Base-by-base conservation (phyloP, 202 grass and related monocot species). In the Tripidium arundinaceum region DNA sequence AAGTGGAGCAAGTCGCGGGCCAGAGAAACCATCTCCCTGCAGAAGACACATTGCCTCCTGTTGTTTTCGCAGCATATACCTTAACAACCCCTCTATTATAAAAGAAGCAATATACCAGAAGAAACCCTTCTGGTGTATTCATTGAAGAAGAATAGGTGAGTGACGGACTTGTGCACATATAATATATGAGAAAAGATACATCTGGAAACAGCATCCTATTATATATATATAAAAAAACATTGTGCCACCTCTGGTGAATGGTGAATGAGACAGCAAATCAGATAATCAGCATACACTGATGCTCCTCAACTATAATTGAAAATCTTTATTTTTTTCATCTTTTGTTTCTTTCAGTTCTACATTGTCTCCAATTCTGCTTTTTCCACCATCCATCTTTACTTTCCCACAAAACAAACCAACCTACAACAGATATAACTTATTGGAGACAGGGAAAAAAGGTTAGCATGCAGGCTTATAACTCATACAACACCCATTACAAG, bases 361-460 rank as follows among this genome's bases (percentile, higher is more conserved):
- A 83, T 11, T 54, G 83, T 68, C 83, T 89, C 83, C 87, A 83
- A 83, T 78, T 54, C 41, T 63, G 13, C 40, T 40, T 75, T 66
- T 52, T 19, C 15, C 33, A 22, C 47, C 47, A 28, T 69, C 16
- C 36, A 39, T 28, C 60, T 73, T 34, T 82, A 89, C 87, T 27
- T 31, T 28, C 50, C 68, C 79, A 69, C 41, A 83, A 64, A 86
- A 68, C 43, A 74, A 62, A 70, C 79, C 79, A 62, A 70, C 79
- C 79, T 89, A 86, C 74, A 83, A 10, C 79, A 79, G 25, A 57
- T 24, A 38, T 14, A 45, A 74, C 74, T 83, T 83, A 64, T 58
- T 79, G 79, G 83, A 79, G 87, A 74, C 79, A 6, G 10, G 10
- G 31, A 33, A 33, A 54, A 79, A 42, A 79, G 25, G 69, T 67